Evolutionary conservation across 2,329 filamentous ascomycete genomes (phyloP).

Genomic region (Fragosphaeria purpurea): DNA sequence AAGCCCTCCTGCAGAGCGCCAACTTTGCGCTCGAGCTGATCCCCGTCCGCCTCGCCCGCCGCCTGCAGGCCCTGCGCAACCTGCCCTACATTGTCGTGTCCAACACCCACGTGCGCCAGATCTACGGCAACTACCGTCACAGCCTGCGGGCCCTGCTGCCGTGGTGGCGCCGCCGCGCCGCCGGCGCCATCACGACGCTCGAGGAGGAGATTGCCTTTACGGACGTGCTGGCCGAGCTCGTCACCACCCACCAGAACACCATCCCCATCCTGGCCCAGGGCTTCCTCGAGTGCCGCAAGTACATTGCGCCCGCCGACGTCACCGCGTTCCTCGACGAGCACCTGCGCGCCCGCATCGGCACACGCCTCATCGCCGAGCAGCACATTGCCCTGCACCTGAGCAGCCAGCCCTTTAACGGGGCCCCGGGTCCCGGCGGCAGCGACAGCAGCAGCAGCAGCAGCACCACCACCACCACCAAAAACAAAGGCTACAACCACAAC

Average conservation of each 20-base stretch:
- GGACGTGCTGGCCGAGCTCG: slow-evolving; percentile 86
- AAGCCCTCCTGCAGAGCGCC: slow-evolving; percentile 76
- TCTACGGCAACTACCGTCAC: slow-evolving; percentile 94
- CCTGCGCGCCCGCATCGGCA: slow-evolving; percentile 86
- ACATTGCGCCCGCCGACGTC: slow-evolving; percentile 74
- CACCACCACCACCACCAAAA: slow-evolving; percentile 11
- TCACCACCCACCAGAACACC: slow-evolving; percentile 87
- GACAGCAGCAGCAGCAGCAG: slow-evolving; percentile 20
- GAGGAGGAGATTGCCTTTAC: slow-evolving; percentile 89
- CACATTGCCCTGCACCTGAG: slow-evolving; percentile 81
- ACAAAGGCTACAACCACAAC: no score
- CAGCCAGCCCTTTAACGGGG: slow-evolving; percentile 51
- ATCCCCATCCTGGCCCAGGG: slow-evolving; percentile 87
- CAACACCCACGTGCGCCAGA: slow-evolving; percentile 89
- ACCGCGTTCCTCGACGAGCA: slow-evolving; percentile 90
- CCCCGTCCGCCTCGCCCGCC: slow-evolving; percentile 83
- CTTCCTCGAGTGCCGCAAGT: slow-evolving; percentile 86
- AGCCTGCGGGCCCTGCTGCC: slow-evolving; percentile 84
- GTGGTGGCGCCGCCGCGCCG: slow-evolving; percentile 47
- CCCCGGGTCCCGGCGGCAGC: slow-evolving; percentile 40
- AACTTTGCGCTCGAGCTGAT: slow-evolving; percentile 93
- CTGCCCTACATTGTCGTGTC: slow-evolving; percentile 96
- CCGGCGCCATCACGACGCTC: slow-evolving; percentile 53
- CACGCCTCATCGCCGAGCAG: slow-evolving; percentile 87
- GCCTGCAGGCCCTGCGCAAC: slow-evolving; percentile 86